Evolutionary conservation across 352 stramenopile species (phyloP), one percentile per base, ranked within the genome.

Genomic region (Phytophthora cactorum): DNA sequence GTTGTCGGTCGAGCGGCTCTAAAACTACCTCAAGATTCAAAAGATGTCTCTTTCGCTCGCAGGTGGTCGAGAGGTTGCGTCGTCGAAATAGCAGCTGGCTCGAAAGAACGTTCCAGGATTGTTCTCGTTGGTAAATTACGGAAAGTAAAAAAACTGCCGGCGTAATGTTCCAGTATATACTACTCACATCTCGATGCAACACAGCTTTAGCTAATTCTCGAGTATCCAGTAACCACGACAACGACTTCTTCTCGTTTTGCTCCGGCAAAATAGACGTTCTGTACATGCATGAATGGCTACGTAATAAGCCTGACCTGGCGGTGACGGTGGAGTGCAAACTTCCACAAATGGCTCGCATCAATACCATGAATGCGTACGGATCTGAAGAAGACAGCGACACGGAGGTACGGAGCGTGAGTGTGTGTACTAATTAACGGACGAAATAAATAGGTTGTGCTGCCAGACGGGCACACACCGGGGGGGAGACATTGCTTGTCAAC

Each of bases 181-280:
- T n/a, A n/a, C n/a, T n/a, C n/a, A n/a, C n/a, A n/a, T n/a, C 6
- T 39, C 5, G 34, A 12, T 39, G 12, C 34, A 12, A 9, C 2
- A 39, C 34, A 12, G 43, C 41, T 5, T 43, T 62, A 3, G 14
- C 43, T 3, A 62, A 62, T 10, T 53, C 43, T 22, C 54, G 41
- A 0, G 34, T 53, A 2, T 53, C 41, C 0, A 43, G 43, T 17
- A 62, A 32, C 10, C 41, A 63, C 41, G 31, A 54, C 22, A 63
- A 63, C 45, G 55, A 55, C 5, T 63, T 63, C 12, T 53, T 53
- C 31, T 54, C 55, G 1, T 63, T 41, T 25, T 63, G 55, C 3
- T 63, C 32, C 4, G 56, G 45, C 0, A 64, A 43, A 7, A 51
- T 64, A 22, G 55, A 53, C 6, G 29, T 55, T 7, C 17, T 55